A percentile compares a stretch with the other conserved stretches of the same genome.
phyloP scores from a whole-genome alignment of 169 alveolate genomes.

The Miamiensis avidus region DNA sequence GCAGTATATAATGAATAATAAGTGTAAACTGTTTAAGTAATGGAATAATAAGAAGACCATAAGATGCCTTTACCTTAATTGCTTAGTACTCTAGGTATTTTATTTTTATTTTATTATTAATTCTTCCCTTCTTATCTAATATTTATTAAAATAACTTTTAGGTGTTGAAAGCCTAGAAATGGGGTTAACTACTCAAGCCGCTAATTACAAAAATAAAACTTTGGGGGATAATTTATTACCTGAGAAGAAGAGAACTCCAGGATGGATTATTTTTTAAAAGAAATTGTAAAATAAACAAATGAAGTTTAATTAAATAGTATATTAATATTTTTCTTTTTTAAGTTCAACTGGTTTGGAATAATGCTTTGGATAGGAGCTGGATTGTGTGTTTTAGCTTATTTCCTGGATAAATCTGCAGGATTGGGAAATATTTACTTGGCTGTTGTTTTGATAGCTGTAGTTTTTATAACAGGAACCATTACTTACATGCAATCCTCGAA shows the following conservation, averaged over 20 bases:
- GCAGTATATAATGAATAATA: not conserved
- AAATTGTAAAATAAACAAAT: conserved; percentile 42
- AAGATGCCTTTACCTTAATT: not conserved
- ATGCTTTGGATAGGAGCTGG: conserved; percentile 82
- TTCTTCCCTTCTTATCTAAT: too few species aligned
- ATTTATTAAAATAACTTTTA: too few species aligned
- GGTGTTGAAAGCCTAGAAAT: not conserved
- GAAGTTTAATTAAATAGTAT: too few species aligned
- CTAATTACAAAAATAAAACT: not conserved
- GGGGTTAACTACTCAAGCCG: conserved; percentile 12
- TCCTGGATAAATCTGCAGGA: conserved; percentile 39
- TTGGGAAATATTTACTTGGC: conserved; percentile 71
- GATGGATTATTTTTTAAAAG: conserved; percentile 67
- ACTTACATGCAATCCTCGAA: conserved; percentile 62
- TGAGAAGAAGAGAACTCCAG: conserved; percentile 73
- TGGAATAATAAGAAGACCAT: not conserved
- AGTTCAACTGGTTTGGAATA: conserved; percentile 51
- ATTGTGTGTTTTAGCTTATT: conserved; percentile 75
- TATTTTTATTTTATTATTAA: too few species aligned
- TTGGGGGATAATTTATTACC: conserved; percentile 79
- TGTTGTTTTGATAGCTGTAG: conserved; percentile 65
- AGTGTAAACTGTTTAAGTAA: not conserved
- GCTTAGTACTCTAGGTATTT: too few species aligned
- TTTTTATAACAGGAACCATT: conserved; percentile 63
- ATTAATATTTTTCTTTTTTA: too few species aligned